A percentile compares a stretch with the other conserved stretches of the same genome.
Conservation (phyloP, 2,329 filamentous ascomycete species). For the Nectriaceae sp. region DNA sequence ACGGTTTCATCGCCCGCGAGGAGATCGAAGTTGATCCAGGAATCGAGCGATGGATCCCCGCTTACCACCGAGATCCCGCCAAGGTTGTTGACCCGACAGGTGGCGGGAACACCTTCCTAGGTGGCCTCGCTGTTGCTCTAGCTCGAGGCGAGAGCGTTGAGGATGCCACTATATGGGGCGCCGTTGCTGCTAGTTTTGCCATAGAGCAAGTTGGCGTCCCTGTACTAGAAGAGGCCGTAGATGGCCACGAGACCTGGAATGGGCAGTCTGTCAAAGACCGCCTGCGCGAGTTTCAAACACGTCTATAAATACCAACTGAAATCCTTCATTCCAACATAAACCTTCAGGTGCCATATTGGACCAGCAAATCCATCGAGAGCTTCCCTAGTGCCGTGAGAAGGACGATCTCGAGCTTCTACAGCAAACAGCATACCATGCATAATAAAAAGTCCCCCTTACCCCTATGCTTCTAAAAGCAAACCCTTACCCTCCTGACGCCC, state of each 20-base stretch:
- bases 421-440: too few relatives aligned
- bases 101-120: constrained; percentile 87
- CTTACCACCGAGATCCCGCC: constrained; percentile 60
- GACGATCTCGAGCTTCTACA: neutral
- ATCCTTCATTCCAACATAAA: neutral
- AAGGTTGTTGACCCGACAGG: constrained; percentile 90
- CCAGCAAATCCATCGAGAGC: constrained; percentile 10
- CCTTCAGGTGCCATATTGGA: constrained; percentile 11
- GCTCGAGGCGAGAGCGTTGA: constrained; percentile 61
- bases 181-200: constrained; percentile 84
- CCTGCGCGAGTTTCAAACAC: constrained; percentile 50
- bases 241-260: constrained; percentile 63
- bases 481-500: too few relatives aligned
- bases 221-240: constrained; percentile 45
- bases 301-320: constrained; percentile 32
- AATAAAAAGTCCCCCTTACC: too few relatives aligned
- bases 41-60: constrained; percentile 74
- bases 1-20: constrained; percentile 55
- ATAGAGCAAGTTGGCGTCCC: constrained; percentile 95
- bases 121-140: constrained; percentile 58
- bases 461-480: too few relatives aligned
- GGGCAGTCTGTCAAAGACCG: constrained; percentile 54
- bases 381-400: constrained; percentile 5
- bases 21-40: constrained; percentile 65
- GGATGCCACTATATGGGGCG: constrained; percentile 76